Evolutionary conservation across 441 rosid genomes (phyloP).

Genomic region (Corymbia calophylla): DNA sequence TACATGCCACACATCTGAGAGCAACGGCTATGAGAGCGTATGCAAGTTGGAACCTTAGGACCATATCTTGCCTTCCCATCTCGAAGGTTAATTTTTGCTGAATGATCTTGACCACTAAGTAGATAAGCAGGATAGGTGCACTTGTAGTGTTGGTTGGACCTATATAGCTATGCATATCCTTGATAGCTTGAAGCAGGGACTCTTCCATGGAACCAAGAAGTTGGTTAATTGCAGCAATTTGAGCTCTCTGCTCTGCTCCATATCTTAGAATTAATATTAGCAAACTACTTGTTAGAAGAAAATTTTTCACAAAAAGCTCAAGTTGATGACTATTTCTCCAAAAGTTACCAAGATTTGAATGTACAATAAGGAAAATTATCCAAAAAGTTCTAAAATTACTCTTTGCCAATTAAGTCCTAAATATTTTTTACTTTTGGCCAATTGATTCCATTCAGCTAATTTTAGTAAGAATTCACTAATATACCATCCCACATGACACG

Average conservation of each 20-base stretch:
- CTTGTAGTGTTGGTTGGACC: not conserved
- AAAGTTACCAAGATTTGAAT: not conserved
- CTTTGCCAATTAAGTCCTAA: too few species aligned
- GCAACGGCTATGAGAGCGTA: not conserved
- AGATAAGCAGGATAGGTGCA: not conserved
- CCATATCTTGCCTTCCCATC: not conserved
- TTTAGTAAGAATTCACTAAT: too few species aligned
- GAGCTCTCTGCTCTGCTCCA: not conserved
- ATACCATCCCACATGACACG: too few species aligned
- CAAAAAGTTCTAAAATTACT: too few species aligned
- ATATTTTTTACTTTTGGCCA: too few species aligned
- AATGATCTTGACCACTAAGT: not conserved
- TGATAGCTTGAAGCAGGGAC: not conserved
- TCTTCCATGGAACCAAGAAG: not conserved
- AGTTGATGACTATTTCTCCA: not conserved
- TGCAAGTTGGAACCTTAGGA: not conserved
- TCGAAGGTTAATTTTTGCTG: not conserved
- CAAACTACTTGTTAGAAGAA: not conserved
- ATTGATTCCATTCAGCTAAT: too few species aligned
- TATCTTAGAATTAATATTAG: not conserved
- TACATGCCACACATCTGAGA: rapidly evolving
- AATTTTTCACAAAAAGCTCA: not conserved
- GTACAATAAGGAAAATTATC: too few species aligned
- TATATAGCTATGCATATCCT: not conserved
- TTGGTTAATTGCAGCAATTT: not conserved